Percentiles rank a stretch among this genome's conserved stretches.
Evolutionary conservation across 208 protist genomes (phyloP).

Genomic region (Eutreptiella sp.): DNA sequence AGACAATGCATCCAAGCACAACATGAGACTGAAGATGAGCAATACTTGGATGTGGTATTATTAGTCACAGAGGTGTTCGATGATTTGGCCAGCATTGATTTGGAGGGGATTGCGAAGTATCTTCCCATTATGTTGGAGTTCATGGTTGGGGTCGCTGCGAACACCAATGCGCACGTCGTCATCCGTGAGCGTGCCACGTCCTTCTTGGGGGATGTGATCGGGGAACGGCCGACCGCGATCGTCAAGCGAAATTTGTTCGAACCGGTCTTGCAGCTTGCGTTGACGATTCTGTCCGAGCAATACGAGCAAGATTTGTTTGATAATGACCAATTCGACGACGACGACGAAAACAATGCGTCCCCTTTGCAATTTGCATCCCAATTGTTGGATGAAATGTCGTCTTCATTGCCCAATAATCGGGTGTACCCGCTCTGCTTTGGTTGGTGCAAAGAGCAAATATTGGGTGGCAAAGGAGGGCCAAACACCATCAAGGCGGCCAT

Average conservation of each 20-base stretch:
- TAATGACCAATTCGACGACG: conserved; percentile 44
- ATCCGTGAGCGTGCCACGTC: conserved; percentile 29
- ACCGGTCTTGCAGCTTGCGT: conserved; percentile 48
- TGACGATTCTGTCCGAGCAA: conserved; percentile 53
- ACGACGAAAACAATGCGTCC: conserved; percentile 44
- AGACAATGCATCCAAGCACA: conserved; percentile 23
- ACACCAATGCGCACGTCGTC: neutral
- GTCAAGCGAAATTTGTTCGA: conserved; percentile 45
- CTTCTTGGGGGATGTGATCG: conserved; percentile 50
- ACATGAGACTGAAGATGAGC: too few relatives aligned
- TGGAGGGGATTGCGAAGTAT: conserved; percentile 3
- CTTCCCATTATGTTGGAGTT: neutral
- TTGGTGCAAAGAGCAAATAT: conserved; percentile 30
- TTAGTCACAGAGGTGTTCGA: conserved; percentile 59
- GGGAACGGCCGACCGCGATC: conserved; percentile 58
- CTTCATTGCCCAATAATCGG: conserved; percentile 36
- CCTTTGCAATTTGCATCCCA: conserved; percentile 56
- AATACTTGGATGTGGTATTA: conserved; percentile 45
- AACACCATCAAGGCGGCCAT: conserved; percentile 64
- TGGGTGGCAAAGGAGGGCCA: conserved; percentile 26
- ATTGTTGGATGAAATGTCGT: conserved; percentile 55
- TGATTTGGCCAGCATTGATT: conserved; percentile 53
- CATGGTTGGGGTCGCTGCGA: neutral
- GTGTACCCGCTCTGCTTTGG: neutral
- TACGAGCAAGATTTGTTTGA: conserved; percentile 34